These are phyloP conservation scores for Chrysoporthe austroafricana DNA, from an alignment of 2,329 filamentous ascomycete genomes.

Conservation along the genomic window DNA sequence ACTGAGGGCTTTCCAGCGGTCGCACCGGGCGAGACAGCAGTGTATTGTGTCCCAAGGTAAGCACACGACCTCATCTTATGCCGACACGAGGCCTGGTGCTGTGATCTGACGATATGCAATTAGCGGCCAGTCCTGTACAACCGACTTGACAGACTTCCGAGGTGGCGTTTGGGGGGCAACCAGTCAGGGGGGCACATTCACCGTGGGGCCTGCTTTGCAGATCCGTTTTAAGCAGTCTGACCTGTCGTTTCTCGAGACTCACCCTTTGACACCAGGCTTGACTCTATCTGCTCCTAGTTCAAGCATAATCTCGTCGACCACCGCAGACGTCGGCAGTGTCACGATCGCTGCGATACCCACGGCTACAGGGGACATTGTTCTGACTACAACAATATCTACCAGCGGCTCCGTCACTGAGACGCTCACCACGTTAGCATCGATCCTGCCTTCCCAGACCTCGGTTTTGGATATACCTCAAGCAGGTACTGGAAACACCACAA, in stretches of 20 bases:
- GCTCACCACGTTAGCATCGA: not conserved
- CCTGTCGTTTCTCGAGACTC: constrained; percentile 40
- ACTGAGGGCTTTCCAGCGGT: constrained; percentile 39
- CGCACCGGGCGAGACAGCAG: constrained; percentile 37
- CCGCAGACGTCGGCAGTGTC: not conserved
- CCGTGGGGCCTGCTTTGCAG: constrained; percentile 43
- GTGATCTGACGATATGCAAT: constrained; percentile 7
- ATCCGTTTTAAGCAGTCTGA: constrained; percentile 44
- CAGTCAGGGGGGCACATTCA: constrained; percentile 31
- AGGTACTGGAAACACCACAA: not conserved
- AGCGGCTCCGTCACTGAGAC: not conserved
- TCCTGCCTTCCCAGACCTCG: not conserved
- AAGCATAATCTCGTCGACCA: not conserved
- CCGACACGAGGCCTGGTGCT: not conserved
- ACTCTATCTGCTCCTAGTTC: constrained; percentile 22
- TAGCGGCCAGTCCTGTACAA: constrained; percentile 44
- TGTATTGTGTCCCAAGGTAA: constrained; percentile 37
- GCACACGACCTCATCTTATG: not conserved
- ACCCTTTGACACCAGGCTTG: constrained; percentile 42
- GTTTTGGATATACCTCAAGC: not conserved
- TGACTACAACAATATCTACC: not conserved
- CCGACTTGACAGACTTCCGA: constrained; percentile 45
- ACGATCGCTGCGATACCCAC: not conserved
- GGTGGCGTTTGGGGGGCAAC: constrained; percentile 44
- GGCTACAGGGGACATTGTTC: too few species aligned